phyloP scores from a whole-genome alignment of 2,329 filamentous ascomycete species.

The Penicillium brevicompactum region DNA sequence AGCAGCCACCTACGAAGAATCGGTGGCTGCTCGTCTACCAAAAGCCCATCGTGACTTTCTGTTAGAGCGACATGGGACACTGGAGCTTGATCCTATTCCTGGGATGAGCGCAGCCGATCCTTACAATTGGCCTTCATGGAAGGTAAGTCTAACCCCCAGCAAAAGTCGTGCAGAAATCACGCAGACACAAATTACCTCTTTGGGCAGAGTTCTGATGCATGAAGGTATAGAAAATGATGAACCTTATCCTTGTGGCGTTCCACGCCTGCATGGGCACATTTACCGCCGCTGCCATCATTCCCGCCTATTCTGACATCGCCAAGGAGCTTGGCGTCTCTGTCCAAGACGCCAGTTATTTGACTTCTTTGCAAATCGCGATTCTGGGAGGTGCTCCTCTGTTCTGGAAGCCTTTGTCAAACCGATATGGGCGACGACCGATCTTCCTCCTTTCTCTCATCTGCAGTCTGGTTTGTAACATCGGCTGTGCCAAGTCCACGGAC shows the following conservation, averaged over 20 bases:
- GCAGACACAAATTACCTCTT: neutral
- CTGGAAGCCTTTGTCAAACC: slow-evolving; percentile 58
- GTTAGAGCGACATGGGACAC: slow-evolving; percentile 55
- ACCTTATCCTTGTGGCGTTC: slow-evolving; percentile 59
- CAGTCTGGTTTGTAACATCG: slow-evolving; percentile 56
- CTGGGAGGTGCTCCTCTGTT: slow-evolving; percentile 57
- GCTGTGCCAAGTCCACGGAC: slow-evolving; percentile 53
- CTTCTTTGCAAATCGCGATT: slow-evolving; percentile 57
- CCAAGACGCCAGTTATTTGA: slow-evolving; percentile 56
- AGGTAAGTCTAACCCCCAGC: slow-evolving; percentile 35
- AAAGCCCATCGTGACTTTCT: slow-evolving; percentile 50
- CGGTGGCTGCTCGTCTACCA: slow-evolving; percentile 30
- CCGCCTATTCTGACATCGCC: slow-evolving; percentile 57
- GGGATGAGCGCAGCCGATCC: slow-evolving; percentile 55
- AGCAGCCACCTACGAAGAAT: slow-evolving; percentile 28
- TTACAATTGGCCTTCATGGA: slow-evolving; percentile 60
- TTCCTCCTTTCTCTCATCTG: slow-evolving; percentile 56
- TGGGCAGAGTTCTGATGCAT: slow-evolving; percentile 3
- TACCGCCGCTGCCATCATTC: slow-evolving; percentile 58
- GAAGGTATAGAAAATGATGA: slow-evolving; percentile 52
- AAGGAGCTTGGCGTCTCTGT: slow-evolving; percentile 53
- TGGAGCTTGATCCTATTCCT: slow-evolving; percentile 58
- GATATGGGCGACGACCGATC: slow-evolving; percentile 57
- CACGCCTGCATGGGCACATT: slow-evolving; percentile 63
- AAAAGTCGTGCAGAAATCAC: neutral